A percentile compares a stretch with the other conserved stretches of the same genome.
Conservation (phyloP, 345 rosid genomes). For the Gossypium mustelinum region DNA sequence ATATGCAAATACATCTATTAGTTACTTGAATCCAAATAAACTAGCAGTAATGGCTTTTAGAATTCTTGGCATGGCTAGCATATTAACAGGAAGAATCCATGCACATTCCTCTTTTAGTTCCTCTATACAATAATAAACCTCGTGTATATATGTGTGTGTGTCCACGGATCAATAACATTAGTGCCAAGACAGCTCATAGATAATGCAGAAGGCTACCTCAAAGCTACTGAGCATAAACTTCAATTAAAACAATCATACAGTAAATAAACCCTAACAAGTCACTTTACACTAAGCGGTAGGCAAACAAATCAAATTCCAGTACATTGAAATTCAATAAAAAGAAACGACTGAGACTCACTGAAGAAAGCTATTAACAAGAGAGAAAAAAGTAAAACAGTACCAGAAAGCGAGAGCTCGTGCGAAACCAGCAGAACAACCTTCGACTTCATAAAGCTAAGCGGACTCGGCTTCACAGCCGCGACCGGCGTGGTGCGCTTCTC, state of each 20-base stretch:
- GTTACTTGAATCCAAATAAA: not conserved
- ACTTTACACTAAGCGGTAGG: not conserved
- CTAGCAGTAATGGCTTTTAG: not conserved
- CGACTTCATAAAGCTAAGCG: constrained; percentile 49
- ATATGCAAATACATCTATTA: constrained; percentile 3
- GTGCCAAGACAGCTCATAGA: not conserved
- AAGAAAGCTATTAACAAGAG: not conserved
- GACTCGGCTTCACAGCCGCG: constrained; percentile 23
- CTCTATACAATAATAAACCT: not conserved
- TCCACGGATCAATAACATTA: not conserved
- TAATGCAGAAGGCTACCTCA: not conserved
- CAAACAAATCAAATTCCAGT: not conserved
- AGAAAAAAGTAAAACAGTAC: constrained; percentile 7
- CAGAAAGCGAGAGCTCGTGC: constrained; percentile 46
- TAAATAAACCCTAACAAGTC: not conserved
- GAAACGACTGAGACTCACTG: not conserved
- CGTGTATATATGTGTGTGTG: not conserved
- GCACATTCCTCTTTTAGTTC: not conserved
- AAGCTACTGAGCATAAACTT: not conserved
- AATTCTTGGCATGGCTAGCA: not conserved
- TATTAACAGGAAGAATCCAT: not conserved
- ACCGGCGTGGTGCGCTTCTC: not conserved
- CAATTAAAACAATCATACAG: not conserved
- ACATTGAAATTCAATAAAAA: not conserved
- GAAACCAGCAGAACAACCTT: constrained; percentile 42